Evolutionary conservation across 371 early-diverging fungal species (phyloP).

Genomic region (Syncephalis plumigaleata): DNA sequence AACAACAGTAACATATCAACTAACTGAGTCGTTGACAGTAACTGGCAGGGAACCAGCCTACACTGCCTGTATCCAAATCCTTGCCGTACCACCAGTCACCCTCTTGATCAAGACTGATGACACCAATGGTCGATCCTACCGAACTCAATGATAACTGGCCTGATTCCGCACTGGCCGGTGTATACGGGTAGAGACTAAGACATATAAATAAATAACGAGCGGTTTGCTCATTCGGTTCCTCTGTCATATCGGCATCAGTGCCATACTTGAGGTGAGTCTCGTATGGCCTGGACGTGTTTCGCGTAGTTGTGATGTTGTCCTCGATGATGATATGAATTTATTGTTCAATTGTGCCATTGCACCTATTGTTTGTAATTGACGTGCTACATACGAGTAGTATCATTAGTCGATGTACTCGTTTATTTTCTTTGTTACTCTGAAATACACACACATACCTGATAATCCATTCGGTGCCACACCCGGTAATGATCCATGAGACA

Average conservation of each 20-base stretch:
- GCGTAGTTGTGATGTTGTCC: no score
- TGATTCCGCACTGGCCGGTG: neutral
- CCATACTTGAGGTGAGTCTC: neutral
- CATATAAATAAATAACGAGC: neutral
- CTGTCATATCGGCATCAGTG: neutral
- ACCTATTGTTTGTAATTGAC: no score
- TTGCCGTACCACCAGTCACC: neutral
- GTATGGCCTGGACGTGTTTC: no score
- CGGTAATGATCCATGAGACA: no score
- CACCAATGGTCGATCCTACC: neutral
- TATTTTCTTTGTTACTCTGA: no score
- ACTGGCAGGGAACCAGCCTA: conserved; percentile 1
- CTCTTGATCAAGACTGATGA: neutral
- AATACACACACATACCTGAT: no score
- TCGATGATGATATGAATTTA: no score
- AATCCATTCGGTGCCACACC: no score
- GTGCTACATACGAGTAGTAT: no score
- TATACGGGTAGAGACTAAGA: neutral
- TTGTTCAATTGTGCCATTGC: no score
- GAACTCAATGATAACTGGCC: neutral
- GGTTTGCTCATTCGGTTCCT: neutral
- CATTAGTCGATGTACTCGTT: no score
- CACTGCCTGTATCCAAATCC: neutral
- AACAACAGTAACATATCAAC: no score
- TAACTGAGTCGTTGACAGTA: neutral